These are phyloP conservation scores for Fusarium sp. DNA, from an alignment of 2,329 filamentous ascomycete genomes.

Conservation along the genomic window DNA sequence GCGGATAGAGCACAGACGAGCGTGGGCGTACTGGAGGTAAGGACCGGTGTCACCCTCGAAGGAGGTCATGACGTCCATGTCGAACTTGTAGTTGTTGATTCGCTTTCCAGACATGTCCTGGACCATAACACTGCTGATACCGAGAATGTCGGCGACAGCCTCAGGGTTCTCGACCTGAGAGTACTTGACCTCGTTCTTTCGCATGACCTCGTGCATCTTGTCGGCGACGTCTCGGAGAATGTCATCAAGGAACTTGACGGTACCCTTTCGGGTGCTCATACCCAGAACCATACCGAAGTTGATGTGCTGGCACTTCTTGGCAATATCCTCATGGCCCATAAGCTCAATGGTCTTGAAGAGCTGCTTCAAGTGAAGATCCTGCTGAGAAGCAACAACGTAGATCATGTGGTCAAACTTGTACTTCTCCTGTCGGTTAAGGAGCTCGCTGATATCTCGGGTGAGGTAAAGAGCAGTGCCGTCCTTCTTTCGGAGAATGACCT, in stretches of 20 bases:
- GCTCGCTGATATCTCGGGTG: slow-evolving; percentile 81
- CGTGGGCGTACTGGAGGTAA: slow-evolving; percentile 86
- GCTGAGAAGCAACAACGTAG: slow-evolving; percentile 79
- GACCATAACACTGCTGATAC: slow-evolving; percentile 96
- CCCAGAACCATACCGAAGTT: slow-evolving; percentile 80
- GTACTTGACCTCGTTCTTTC: slow-evolving; percentile 90
- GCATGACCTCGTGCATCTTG: slow-evolving; percentile 98
- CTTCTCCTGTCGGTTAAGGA: slow-evolving; percentile 72
- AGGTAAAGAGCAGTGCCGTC: slow-evolving; percentile 83
- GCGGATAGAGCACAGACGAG: slow-evolving; percentile 75
- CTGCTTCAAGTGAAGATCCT: slow-evolving; percentile 79
- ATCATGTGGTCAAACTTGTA: slow-evolving; percentile 83
- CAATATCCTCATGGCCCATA: slow-evolving; percentile 75
- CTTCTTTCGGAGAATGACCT: slow-evolving; percentile 77
- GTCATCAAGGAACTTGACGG: slow-evolving; percentile 74
- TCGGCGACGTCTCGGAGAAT: slow-evolving; percentile 77
- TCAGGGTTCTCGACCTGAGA: slow-evolving; percentile 86
- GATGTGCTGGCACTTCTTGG: slow-evolving; percentile 76
- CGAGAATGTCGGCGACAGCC: slow-evolving; percentile 85
- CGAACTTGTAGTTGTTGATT: slow-evolving; percentile 77
- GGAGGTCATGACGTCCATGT: slow-evolving; percentile 84
- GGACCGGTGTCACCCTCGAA: slow-evolving; percentile 89
- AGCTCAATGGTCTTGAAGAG: slow-evolving; percentile 82
- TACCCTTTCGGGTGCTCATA: slow-evolving; percentile 78
- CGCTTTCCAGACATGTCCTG: slow-evolving; percentile 98